Percentiles rank a stretch among this genome's conserved stretches.
Evolutionary conservation across 495 filamentous ascomycete species (phyloP).

Genomic region (Aspergillus nanangensis): DNA sequence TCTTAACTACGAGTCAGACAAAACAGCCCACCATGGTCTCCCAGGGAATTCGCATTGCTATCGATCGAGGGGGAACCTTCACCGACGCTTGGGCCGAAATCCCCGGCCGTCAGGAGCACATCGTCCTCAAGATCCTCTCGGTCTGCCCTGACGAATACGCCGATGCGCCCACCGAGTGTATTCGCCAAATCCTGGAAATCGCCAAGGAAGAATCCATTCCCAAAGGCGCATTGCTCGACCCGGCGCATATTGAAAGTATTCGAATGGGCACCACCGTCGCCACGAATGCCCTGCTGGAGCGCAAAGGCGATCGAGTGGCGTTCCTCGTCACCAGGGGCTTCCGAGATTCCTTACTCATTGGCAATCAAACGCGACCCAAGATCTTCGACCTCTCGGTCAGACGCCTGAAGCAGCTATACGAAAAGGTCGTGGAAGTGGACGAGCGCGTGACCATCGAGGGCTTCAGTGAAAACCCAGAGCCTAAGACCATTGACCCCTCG

Average conservation of each 20-base stretch:
- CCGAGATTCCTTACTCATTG: slow-evolving; percentile 83
- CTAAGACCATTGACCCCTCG: slow-evolving; percentile 42
- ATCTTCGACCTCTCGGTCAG: slow-evolving; percentile 81
- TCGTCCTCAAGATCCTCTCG: slow-evolving; percentile 84
- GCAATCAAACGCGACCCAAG: slow-evolving; percentile 76
- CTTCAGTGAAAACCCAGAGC: too few species aligned
- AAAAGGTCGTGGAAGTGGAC: slow-evolving; percentile 70
- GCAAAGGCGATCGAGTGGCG: slow-evolving; percentile 90
- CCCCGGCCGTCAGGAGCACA: slow-evolving; percentile 55
- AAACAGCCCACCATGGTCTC: too few species aligned
- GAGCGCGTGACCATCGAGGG: slow-evolving; percentile 64
- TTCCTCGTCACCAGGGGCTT: slow-evolving; percentile 92
- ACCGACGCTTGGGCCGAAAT: slow-evolving; percentile 57
- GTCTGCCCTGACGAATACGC: slow-evolving; percentile 84
- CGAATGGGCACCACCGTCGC: slow-evolving; percentile 90
- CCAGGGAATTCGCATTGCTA: slow-evolving; percentile 40
- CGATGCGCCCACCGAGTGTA: slow-evolving; percentile 87
- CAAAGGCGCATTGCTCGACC: slow-evolving; percentile 77
- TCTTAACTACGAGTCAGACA: too few species aligned
- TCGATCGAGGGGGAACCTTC: slow-evolving; percentile 61
- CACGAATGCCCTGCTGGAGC: slow-evolving; percentile 86
- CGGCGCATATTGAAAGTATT: slow-evolving; percentile 74
- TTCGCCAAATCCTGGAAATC: slow-evolving; percentile 80
- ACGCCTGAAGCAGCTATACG: slow-evolving; percentile 75
- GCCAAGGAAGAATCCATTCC: slow-evolving; percentile 74